Percentiles rank a stretch among this genome's conserved stretches.
Evolutionary conservation across 768 basidiomycete genomes (phyloP).

Genomic region (Gymnopilus dilepis): DNA sequence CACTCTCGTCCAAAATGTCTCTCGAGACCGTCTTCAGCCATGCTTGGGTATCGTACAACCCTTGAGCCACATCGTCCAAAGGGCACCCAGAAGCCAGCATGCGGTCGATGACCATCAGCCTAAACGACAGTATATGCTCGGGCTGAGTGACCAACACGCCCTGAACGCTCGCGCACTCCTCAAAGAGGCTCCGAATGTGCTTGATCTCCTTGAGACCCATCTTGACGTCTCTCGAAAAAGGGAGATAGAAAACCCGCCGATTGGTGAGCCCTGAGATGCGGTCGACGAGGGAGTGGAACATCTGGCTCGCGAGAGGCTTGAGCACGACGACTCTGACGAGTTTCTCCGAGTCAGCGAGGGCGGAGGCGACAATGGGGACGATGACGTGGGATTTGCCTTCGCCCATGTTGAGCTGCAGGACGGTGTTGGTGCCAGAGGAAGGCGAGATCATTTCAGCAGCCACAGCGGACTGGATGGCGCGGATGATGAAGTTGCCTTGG

Average conservation of each 20-base stretch:
- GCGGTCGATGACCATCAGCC: conserved; percentile 50
- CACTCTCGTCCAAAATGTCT: conserved; percentile 52
- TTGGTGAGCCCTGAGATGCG: conserved; percentile 50
- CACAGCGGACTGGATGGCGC: conserved; percentile 46
- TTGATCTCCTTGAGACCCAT: conserved; percentile 23
- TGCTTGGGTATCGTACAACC: conserved; percentile 32
- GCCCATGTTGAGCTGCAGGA: conserved; percentile 62
- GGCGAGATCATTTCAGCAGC: conserved; percentile 56
- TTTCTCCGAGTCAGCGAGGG: conserved; percentile 47
- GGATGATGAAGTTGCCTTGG: conserved; percentile 47
- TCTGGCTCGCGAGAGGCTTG: conserved; percentile 51
- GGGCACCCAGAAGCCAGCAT: conserved; percentile 17
- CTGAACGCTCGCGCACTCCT: conserved; percentile 40
- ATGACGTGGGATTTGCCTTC: conserved; percentile 62
- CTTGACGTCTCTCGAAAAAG: conserved; percentile 50
- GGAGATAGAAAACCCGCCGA: conserved; percentile 52
- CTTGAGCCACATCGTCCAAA: conserved; percentile 16
- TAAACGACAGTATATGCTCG: conserved; percentile 58
- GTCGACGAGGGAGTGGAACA: conserved; percentile 52
- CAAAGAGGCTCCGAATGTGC: conserved; percentile 37
- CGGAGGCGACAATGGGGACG: conserved; percentile 46
- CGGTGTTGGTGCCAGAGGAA: conserved; percentile 36
- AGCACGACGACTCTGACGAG: conserved; percentile 55
- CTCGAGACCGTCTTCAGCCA: conserved; percentile 36
- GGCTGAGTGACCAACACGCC: conserved; percentile 59